Base-by-base conservation (phyloP, 805 yeast genomes). In the Candida vartiovaarae region DNA sequence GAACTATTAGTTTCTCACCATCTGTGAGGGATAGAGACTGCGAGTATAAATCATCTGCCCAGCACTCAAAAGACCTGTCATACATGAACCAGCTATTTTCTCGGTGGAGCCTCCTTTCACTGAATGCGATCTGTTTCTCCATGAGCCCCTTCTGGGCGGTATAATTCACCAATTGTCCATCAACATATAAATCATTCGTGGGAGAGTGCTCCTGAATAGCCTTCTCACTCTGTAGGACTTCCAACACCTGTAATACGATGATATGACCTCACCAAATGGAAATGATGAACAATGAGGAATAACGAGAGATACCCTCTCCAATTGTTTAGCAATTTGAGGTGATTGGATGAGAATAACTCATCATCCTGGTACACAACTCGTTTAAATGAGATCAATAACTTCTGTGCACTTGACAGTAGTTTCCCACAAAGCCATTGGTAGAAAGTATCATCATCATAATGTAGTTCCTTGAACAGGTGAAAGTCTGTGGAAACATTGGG, bases 231-330 rank as follows among this genome's bases (percentile, higher is more conserved):
- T 46, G 41, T 6, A 38, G 29, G 3, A 40, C 25, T 31, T 44
- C 51, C 4, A 40, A 9, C 1, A 38, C 48, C 27, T 36, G 41
- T 26, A 40, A 24, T 8, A 45, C 23, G 3, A 47, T 11, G 34
- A 47, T 32, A 38, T 8, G 45, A 42, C 28, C 48, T 28, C 3
- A 40, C 38, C 8, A 38, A 23, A 30, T 44, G 51, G 26, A 34
- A 47, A 25, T 44, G 43, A 9, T 34, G 38, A 26, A 44, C 39
- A n/a, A 44, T 28, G 27, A 36, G 28, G 25, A 44, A 39, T 3
- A 44, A 3, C 27, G 41, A 42, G 20, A 41, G 40, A 23, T 39
- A 39, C 7, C 11, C 9, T 34, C 48, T 39, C 50, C 50, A 47
- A 6, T 11, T 5, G 33, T 40, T 47, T 34, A 47, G 34, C 25